A percentile compares a stretch with the other conserved stretches of the same genome.
phyloP scores from a whole-genome alignment of 345 rosid genomes.

The Ceriops zippeliana region DNA sequence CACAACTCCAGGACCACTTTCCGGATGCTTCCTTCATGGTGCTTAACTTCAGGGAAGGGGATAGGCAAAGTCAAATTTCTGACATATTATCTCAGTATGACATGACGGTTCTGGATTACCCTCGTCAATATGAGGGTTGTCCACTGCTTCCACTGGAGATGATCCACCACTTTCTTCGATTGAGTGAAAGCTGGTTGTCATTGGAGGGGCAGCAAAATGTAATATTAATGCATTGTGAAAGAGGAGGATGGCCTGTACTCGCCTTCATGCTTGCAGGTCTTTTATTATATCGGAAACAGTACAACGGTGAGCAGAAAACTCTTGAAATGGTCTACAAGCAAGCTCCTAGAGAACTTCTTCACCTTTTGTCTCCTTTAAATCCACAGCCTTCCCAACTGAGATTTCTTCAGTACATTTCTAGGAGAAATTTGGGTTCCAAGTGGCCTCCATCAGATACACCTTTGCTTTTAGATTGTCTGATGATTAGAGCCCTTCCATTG shows the following conservation, averaged over 20 bases:
- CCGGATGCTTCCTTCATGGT: conserved; percentile 99
- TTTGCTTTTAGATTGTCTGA: conserved; percentile 78
- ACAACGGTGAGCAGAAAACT: conserved; percentile 90
- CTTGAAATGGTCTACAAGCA: conserved; percentile 98
- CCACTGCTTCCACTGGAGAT: conserved; percentile 84
- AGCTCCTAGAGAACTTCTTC: conserved; percentile 92
- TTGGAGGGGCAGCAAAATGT: conserved; percentile 94
- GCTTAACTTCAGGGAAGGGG: conserved; percentile 94
- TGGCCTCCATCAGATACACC: conserved; percentile 98
- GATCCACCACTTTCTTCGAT: conserved; percentile 88
- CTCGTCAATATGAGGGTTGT: conserved; percentile 86
- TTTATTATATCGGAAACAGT: conserved; percentile 74
- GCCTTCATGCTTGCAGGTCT: conserved; percentile 98
- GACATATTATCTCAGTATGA: conserved; percentile 82
- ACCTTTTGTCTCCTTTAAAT: conserved; percentile 71
- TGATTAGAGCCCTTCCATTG: conserved; percentile 71
- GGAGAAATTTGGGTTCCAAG: conserved; percentile 79
- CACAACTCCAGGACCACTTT: conserved; percentile 88
- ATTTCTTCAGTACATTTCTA: conserved; percentile 95
- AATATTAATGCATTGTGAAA: conserved; percentile 90
- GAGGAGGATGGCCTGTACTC: conserved; percentile 97
- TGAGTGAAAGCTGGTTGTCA: conserved; percentile 94
- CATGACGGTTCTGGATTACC: conserved; percentile 99
- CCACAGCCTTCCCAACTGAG: conserved; percentile 93
- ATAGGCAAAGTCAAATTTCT: conserved; percentile 78